Conservation (phyloP, 2,329 filamentous ascomycete genomes). For the Ciborinia camelliae region DNA sequence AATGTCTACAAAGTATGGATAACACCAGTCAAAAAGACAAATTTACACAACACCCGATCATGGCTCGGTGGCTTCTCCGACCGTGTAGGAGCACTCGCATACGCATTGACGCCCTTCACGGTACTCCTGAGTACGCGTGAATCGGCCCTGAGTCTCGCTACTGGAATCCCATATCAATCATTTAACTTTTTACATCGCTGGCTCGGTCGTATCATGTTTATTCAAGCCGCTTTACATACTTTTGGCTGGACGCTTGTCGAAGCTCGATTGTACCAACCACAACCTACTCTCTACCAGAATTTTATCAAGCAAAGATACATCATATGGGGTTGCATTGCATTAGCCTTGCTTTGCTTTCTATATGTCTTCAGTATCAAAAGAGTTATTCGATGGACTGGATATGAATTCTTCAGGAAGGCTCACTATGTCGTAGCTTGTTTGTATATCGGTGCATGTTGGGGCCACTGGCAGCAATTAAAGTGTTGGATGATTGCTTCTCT, state of each 20-base stretch:
- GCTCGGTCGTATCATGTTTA: slow-evolving; percentile 69
- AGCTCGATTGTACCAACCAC: slow-evolving; percentile 64
- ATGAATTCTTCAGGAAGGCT: slow-evolving; percentile 73
- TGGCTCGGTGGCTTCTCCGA: slow-evolving; percentile 66
- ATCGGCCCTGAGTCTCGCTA: slow-evolving; percentile 65
- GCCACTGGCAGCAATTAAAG: slow-evolving; percentile 65
- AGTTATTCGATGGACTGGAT: slow-evolving; percentile 64
- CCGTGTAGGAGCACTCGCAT: slow-evolving; percentile 67
- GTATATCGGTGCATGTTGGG: slow-evolving; percentile 73
- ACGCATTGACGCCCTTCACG: slow-evolving; percentile 69
- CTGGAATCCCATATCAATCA: slow-evolving; percentile 70
- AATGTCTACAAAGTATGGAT: slow-evolving; percentile 67
- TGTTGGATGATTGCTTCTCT: slow-evolving; percentile 54
- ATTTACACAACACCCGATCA: slow-evolving; percentile 60
- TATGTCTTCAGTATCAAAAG: slow-evolving; percentile 56
- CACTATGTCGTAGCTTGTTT: slow-evolving; percentile 66
- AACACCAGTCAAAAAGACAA: slow-evolving; percentile 59
- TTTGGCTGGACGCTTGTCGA: slow-evolving; percentile 69
- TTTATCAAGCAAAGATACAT: slow-evolving; percentile 66
- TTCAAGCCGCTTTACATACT: slow-evolving; percentile 66
- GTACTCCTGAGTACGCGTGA: slow-evolving; percentile 66
- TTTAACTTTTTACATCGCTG: slow-evolving; percentile 78
- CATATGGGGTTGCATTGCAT: slow-evolving; percentile 66
- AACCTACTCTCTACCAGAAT: slow-evolving; percentile 54
- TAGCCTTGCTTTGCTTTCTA: slow-evolving; percentile 59